Conservation (phyloP, 345 rosid species). For the Leavenworthia alabamica region DNA sequence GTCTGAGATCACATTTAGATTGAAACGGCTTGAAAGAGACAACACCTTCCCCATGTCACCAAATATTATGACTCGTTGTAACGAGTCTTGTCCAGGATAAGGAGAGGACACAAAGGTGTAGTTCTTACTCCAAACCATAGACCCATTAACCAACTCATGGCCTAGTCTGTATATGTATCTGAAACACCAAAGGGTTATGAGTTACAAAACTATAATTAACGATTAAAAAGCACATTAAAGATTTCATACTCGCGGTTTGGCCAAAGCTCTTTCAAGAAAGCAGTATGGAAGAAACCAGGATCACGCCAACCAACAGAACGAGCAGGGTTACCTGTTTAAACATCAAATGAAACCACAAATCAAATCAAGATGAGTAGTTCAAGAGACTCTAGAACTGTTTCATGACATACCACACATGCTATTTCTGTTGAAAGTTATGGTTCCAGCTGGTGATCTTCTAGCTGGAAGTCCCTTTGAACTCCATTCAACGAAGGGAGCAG, state of each 20-base stretch:
- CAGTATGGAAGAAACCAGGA: conserved; percentile 72
- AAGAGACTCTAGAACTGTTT: neutral
- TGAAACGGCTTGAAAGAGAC: neutral
- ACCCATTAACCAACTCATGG: conserved; percentile 44
- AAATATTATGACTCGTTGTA: conserved; percentile 69
- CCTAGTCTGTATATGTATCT: conserved; percentile 64
- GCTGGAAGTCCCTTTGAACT: conserved; percentile 40
- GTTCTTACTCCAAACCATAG: conserved; percentile 51
- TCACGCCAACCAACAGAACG: conserved; percentile 83
- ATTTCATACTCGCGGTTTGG: conserved; percentile 50
- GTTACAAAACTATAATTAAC: neutral
- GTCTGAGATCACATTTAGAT: neutral
- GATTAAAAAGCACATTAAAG: neutral
- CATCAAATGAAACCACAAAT: conserved; percentile 4
- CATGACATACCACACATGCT: conserved; percentile 82
- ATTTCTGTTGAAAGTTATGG: conserved; percentile 56
- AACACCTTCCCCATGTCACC: conserved; percentile 93
- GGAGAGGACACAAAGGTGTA: conserved; percentile 70
- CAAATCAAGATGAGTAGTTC: neutral
- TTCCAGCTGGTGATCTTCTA: conserved; percentile 69
- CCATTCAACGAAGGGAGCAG: conserved; percentile 76
- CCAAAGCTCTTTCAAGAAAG: conserved; percentile 74
- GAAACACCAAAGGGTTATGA: conserved; percentile 9
- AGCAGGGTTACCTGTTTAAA: conserved; percentile 61
- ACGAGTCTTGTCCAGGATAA: conserved; percentile 83